Percentiles rank a stretch among this genome's conserved stretches.
phyloP scores from a whole-genome alignment of 192 early-diverging fungal species.

The Umbelopsis sp. region DNA sequence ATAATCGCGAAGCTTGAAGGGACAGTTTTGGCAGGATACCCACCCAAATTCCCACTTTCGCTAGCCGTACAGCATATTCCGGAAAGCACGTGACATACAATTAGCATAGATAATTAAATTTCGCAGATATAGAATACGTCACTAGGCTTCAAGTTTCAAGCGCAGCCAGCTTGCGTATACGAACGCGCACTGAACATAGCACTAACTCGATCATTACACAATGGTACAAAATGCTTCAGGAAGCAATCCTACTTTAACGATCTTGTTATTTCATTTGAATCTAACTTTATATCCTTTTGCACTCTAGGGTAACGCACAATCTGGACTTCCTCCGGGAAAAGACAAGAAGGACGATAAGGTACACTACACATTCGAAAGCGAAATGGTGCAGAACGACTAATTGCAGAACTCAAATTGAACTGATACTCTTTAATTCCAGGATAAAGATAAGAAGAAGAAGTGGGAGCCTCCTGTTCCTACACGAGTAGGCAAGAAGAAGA shows the following conservation, averaged over 20 bases:
- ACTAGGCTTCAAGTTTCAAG: not conserved
- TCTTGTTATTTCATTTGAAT: not conserved
- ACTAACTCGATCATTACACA: slow-evolving; percentile 7
- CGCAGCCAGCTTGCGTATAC: slow-evolving; percentile 9
- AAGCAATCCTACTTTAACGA: not conserved
- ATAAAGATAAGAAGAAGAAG: slow-evolving; percentile 91
- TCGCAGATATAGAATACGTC: not conserved
- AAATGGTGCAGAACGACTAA: not conserved
- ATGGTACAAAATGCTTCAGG: not conserved
- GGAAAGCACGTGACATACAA: not conserved
- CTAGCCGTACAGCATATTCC: no score
- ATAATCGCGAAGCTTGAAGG: no score
- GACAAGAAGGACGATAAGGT: slow-evolving; percentile 65
- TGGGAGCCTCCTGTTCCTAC: slow-evolving; percentile 99
- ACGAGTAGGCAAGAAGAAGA: slow-evolving; percentile 99
- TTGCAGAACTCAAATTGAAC: not conserved
- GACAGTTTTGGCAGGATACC: not conserved
- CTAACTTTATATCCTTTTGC: not conserved
- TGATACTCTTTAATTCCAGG: slow-evolving; percentile 30
- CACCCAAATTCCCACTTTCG: no score
- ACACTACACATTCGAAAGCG: not conserved
- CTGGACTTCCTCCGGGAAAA: slow-evolving; percentile 70
- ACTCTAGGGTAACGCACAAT: slow-evolving; percentile 84
- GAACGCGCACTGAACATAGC: slow-evolving; percentile 6
- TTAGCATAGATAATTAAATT: not conserved